phyloP scores from a whole-genome alignment of 2,329 filamentous ascomycete genomes.

The Emmonsiellopsis sp. region DNA sequence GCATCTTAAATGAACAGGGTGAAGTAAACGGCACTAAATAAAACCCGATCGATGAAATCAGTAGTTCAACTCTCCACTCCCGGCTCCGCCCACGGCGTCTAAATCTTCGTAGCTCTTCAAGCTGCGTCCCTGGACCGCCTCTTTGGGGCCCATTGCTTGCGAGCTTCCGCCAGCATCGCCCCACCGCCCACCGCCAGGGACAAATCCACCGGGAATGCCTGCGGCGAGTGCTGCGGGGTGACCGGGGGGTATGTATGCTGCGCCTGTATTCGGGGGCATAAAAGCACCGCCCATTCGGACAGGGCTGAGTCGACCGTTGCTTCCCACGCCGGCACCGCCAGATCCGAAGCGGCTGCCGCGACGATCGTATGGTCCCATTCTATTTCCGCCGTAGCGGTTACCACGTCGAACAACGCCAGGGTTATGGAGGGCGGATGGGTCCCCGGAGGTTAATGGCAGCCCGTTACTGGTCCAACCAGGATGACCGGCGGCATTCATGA shows the following conservation, averaged over 20 bases:
- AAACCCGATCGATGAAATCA: constrained; percentile 31
- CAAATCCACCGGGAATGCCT: constrained; percentile 32
- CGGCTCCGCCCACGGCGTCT: constrained; percentile 68
- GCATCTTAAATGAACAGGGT: background rate
- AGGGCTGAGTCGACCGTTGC: constrained; percentile 39
- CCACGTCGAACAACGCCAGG: constrained; percentile 61
- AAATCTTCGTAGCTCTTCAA: constrained; percentile 97
- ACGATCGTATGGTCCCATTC: constrained; percentile 66
- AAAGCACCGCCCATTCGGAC: constrained; percentile 24
- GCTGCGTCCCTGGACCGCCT: constrained; percentile 85
- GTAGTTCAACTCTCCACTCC: constrained; percentile 82
- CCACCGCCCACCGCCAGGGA: constrained; percentile 49
- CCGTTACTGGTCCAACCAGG: constrained; percentile 23
- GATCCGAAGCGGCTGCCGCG: constrained; percentile 46
- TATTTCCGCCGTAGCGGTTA: constrained; percentile 49
- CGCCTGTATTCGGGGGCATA: constrained; percentile 21
- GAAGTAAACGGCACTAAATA: background rate
- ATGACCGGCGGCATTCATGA: constrained; percentile 20
- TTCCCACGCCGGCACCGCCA: constrained; percentile 29
- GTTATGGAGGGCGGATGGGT: constrained; percentile 37
- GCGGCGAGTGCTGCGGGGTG: constrained; percentile 30
- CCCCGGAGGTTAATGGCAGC: constrained; percentile 27
- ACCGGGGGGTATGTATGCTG: constrained; percentile 28
- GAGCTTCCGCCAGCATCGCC: constrained; percentile 66
- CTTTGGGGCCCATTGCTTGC: constrained; percentile 67